Base-by-base conservation (phyloP, 202 grass and related monocot species). In the Dendrocalamus latiflorus region DNA sequence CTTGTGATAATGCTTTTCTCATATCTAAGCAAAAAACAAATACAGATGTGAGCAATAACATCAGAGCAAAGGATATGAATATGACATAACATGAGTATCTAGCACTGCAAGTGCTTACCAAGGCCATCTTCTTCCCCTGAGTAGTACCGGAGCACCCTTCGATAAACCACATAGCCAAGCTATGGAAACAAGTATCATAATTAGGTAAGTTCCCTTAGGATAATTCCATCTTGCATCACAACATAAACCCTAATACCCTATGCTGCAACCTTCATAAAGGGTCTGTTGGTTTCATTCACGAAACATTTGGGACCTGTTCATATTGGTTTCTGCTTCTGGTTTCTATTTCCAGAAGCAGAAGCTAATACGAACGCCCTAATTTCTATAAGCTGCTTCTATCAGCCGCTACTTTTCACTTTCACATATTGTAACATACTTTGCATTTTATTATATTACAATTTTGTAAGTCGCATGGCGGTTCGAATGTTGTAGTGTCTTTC, bases 81-180 rank as follows among this genome's bases (percentile, higher is more conserved):
- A 76, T 59, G 8, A 47, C 37, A 74, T 24, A 38, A 59, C 16
- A 62, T 54, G 22, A 73, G 6, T 6, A 60, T 44, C 30, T 59
- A 33, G 33, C 14, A 83, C 14, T 39, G 20, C 18, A 70, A 61
- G n/a, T 24, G 84, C 80, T 91, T 89, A 99, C 96, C 93, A 79
- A 99, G 84, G 65, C 96, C 91, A 89, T 99, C 96, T 94, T 98
- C 96, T 95, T 99, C 96, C 12, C 96, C 96, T 59, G 96, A 99
- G 83, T 99, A 99, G 83, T 99, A 99, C n/a, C 93, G 93, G 41
- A 99, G 70, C 18, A 99, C 96, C 83, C 96, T 91, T 69, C 96
- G 85, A 79, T 99, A 95, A 81, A 95, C 91, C 59, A 99, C 91
- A 79, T 99, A 99, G 44, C 93, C 96, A 85, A 99, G 89, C 96